Evolutionary conservation across 1,284 basidiomycete species (phyloP).

Genomic region (Marasmius tenuissimus): DNA sequence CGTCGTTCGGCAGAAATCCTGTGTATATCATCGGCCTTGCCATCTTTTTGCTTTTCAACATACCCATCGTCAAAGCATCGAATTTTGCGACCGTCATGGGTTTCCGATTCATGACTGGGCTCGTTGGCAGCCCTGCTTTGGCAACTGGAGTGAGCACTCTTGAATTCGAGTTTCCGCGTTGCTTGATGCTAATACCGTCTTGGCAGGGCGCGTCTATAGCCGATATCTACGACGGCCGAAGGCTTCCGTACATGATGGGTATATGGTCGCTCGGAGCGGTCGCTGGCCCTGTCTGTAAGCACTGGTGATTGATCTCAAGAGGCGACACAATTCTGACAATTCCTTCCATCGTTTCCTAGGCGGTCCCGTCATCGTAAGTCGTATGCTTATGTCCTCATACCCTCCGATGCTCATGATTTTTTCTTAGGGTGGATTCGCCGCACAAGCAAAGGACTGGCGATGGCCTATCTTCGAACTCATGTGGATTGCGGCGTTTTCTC

Average conservation of each 20-base stretch:
- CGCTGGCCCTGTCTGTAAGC: constrained; percentile 37
- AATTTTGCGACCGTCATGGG: constrained; percentile 60
- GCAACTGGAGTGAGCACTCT: constrained; percentile 25
- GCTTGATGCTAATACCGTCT: too few relatives aligned
- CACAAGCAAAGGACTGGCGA: constrained; percentile 37
- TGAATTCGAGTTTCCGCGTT: too few relatives aligned
- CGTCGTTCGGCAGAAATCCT: constrained; percentile 37
- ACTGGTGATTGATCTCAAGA: background rate
- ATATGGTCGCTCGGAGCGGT: constrained; percentile 60
- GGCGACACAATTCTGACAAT: background rate
- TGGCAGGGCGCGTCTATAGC: constrained; percentile 20
- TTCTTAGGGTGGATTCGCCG: constrained; percentile 35
- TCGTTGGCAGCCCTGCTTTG: constrained; percentile 41
- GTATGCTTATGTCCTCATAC: background rate
- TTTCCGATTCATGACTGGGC: constrained; percentile 65
- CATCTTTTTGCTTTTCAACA: constrained; percentile 53
- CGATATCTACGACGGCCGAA: constrained; percentile 27
- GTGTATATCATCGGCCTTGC: constrained; percentile 55
- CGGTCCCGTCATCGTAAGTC: constrained; percentile 45
- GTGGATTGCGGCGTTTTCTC: constrained; percentile 54
- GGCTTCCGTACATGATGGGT: constrained; percentile 55
- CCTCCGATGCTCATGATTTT: too few relatives aligned
- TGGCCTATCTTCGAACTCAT: constrained; percentile 59
- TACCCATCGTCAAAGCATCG: constrained; percentile 56
- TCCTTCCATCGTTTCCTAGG: background rate